Percentiles rank a stretch among this genome's conserved stretches.
phyloP scores from a whole-genome alignment of 768 basidiomycete genomes.

The Termitomyces sp. region DNA sequence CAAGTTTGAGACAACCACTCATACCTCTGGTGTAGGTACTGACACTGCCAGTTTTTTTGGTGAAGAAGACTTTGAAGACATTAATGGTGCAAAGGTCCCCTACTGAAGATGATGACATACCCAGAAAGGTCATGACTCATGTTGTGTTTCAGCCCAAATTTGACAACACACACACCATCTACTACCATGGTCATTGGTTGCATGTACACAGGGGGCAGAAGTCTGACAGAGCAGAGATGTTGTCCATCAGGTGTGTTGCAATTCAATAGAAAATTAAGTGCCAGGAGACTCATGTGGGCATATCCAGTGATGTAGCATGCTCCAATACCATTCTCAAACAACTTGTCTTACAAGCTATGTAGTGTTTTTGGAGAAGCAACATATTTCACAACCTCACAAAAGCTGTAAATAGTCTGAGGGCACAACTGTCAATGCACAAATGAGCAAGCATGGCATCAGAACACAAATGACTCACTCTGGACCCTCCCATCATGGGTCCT shows the following conservation, averaged over 20 bases:
- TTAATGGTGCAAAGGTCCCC: conserved; percentile 20
- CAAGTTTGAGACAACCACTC: conserved; percentile 86
- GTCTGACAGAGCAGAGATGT: conserved; percentile 65
- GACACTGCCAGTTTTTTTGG: conserved; percentile 56
- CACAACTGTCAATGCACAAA: neutral
- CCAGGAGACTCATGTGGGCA: neutral
- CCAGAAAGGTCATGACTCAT: conserved; percentile 70
- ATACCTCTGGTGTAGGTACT: conserved; percentile 60
- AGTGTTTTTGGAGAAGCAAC: no score
- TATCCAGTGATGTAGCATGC: conserved; percentile 71
- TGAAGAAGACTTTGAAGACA: conserved; percentile 46
- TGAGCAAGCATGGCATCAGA: no score
- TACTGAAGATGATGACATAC: conserved; percentile 36
- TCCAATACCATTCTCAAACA: conserved; percentile 84
- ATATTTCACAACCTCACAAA: neutral
- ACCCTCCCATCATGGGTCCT: conserved; percentile 57
- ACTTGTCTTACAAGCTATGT: conserved; percentile 79
- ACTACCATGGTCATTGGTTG: conserved; percentile 82
- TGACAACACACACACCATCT: conserved; percentile 87
- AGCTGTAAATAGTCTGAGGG: neutral
- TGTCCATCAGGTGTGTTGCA: conserved; percentile 64
- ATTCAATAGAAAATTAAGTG: conserved; percentile 1
- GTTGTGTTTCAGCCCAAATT: conserved; percentile 88
- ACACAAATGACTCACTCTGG: conserved; percentile 43
- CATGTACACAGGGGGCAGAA: conserved; percentile 70